Base-by-base conservation (phyloP, 495 filamentous ascomycete species). In the Penicillium robsamsonii region DNA sequence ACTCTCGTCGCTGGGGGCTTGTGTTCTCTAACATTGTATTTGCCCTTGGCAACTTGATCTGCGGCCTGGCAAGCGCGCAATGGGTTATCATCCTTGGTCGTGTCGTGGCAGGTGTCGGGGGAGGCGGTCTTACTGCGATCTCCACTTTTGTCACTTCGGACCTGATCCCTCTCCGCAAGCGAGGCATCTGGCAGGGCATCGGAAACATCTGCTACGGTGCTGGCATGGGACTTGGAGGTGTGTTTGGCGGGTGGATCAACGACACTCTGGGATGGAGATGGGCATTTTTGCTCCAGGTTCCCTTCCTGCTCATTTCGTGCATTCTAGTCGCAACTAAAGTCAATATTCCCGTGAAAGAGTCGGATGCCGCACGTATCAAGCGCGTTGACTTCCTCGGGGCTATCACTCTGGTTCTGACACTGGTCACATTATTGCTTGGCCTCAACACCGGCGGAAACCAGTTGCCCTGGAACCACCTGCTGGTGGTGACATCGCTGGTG, bases 331-430 rank as follows among this genome's bases (percentile, higher is more conserved):
- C 73, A 47, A 76, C 83, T 61, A 83, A 85, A 11, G 84, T 96
- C 48, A 82, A 84, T 8, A 81, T 94, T 12, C 92, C 91, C 0
- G 84, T 88, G 35, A 94, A 90, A 67, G 72, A 85, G 41, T 85
- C 84, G 0, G 83, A 85, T 18, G 53, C 67, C 54, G 63, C 70
- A 18, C 68, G 66, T 18, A 71, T 93, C 55, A 81, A 81, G 37
- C 85, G 91, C n/a, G 82, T 96, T n/a, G 92, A 96, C 71, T 96
- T 92, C 67, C 71, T 84, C 0, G 92, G 92, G 3, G 82, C 87
- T 5, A 76, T 89, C 12, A 82, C 85, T 0, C 78, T 92, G 29
- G 78, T 92, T 20, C 61, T 80, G 12, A 84, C 80, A 15, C 77
- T 96, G n/a, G 83, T 92, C 3, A 69, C 91, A 11, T 71, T 96